phyloP scores from a whole-genome alignment of 768 basidiomycete species.

The Porpolomopsis calyptriformis region DNA sequence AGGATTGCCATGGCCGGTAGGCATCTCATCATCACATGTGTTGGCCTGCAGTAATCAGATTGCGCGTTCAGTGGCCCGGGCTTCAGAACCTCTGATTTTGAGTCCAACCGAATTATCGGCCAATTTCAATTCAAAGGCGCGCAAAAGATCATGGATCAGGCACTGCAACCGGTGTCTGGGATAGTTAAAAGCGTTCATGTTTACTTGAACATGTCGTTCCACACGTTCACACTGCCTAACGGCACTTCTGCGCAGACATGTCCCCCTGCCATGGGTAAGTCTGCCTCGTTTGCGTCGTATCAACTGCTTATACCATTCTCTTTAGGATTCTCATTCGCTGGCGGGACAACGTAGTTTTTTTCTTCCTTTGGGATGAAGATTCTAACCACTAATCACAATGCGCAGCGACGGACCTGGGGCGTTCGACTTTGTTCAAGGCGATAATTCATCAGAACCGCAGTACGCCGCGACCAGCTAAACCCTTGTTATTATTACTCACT shows the following conservation, averaged over 20 bases:
- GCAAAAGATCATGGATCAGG: conserved; percentile 45
- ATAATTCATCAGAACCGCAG: conserved; percentile 50
- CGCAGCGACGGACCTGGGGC: conserved; percentile 78
- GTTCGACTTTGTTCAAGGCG: conserved; percentile 69
- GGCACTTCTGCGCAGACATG: conserved; percentile 62
- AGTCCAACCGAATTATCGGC: conserved; percentile 66
- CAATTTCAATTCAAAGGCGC: conserved; percentile 61
- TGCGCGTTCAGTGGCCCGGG: conserved; percentile 51
- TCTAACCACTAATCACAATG: neutral
- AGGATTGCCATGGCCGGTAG: conserved; percentile 65
- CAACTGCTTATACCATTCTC: neutral
- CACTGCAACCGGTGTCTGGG: conserved; percentile 41
- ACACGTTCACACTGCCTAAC: conserved; percentile 53
- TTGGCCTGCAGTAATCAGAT: neutral
- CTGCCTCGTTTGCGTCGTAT: neutral
- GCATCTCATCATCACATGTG: conserved; percentile 5
- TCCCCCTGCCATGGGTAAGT: conserved; percentile 65
- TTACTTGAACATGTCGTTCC: conserved; percentile 62
- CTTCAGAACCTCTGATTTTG: conserved; percentile 64
- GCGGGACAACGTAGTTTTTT: conserved; percentile 60
- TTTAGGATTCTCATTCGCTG: conserved; percentile 64
- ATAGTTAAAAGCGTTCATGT: conserved; percentile 61
- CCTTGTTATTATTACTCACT: conserved; percentile 7
- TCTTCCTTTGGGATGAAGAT: neutral
- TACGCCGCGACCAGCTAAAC: conserved; percentile 27